Base-by-base conservation (phyloP, 441 rosid genomes). In the Bocquillonia castaneifolia region DNA sequence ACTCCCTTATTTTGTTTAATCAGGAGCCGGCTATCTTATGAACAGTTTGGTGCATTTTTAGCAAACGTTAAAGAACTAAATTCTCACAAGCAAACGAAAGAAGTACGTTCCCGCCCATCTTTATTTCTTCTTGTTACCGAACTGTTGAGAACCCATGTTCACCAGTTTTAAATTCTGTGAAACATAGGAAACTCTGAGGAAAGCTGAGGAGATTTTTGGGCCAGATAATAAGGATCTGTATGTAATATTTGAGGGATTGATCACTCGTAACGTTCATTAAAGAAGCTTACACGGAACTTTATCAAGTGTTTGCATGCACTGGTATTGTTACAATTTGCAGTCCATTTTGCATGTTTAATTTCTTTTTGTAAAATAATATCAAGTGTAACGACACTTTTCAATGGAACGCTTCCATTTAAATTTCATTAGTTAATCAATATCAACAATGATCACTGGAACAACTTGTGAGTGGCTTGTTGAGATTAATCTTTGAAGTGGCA, bases 31-130 rank as follows among this genome's bases (percentile, higher is more conserved):
- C 76, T 93, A 72, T 86, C 97, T 7, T 91, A 91, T 25, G 93
- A 91, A 82, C 97, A 91, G 71, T 93, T 93, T 80, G 90, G 90
- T 79, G 90, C 90, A 23, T 93, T 93, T 76, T 77, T 93, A 69
- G 90, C 91, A 10, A 91, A 85, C 68, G 98, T 93, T 0, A 93
- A 93, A 84, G 97, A 93, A 71, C 79, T 91, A 79, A 93, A 91
- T 75, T 82, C 97, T 37, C 96, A 82, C 76, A 91, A 84, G 78
- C 95, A 85, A 83, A 85, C 92, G n/a, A 87, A 76, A 87, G 97
- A 93, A 55, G 98, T 93, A 77, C 10, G 32, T 23, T 52, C 26
- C 63, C 59, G 26, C 22, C 32, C 69, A 32, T 34, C 5, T 62
- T 26, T 22, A 44, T 31, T 29, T 20, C 28, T 64, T 60, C 0